phyloP scores from a whole-genome alignment of 2,329 filamentous ascomycete genomes.

The Coniochaeta prunicola region DNA sequence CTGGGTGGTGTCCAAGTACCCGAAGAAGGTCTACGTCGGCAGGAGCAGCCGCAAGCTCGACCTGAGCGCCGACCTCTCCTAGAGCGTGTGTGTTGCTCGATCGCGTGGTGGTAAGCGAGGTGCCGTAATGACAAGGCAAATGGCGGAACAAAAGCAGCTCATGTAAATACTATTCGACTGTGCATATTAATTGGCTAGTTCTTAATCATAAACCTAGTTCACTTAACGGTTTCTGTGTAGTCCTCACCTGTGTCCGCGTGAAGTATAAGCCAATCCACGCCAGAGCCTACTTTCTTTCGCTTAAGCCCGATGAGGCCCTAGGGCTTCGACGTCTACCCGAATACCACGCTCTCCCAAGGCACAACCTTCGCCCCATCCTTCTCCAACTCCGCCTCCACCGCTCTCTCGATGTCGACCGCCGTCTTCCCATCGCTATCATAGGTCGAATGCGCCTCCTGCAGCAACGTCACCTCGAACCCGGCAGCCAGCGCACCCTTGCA shows the following conservation, averaged over 20 bases:
- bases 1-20: constrained; percentile 58
- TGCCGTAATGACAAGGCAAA: neutral
- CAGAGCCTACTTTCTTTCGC: neutral
- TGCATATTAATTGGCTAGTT: constrained; percentile 1
- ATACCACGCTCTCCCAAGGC: constrained; percentile 13
- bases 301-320: neutral
- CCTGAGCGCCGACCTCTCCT: constrained; percentile 24
- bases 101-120: neutral
- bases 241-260: neutral
- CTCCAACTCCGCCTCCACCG: constrained; percentile 17
- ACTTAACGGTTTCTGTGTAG: neutral
- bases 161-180: neutral
- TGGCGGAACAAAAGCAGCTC: neutral
- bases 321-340: neutral
- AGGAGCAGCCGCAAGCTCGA: constrained; percentile 48
- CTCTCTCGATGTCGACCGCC: constrained; percentile 18
- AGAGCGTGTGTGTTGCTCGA: neutral
- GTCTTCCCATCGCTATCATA: constrained; percentile 15
- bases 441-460: constrained; percentile 23
- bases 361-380: constrained; percentile 14
- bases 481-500: constrained; percentile 18
- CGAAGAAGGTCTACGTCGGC: constrained; percentile 49
- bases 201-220: constrained; percentile 1
- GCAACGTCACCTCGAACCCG: constrained; percentile 20
- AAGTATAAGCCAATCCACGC: too few relatives aligned